Evolutionary conservation across 2,329 filamentous ascomycete genomes (phyloP).

Genomic region (Emergomyces orientalis): DNA sequence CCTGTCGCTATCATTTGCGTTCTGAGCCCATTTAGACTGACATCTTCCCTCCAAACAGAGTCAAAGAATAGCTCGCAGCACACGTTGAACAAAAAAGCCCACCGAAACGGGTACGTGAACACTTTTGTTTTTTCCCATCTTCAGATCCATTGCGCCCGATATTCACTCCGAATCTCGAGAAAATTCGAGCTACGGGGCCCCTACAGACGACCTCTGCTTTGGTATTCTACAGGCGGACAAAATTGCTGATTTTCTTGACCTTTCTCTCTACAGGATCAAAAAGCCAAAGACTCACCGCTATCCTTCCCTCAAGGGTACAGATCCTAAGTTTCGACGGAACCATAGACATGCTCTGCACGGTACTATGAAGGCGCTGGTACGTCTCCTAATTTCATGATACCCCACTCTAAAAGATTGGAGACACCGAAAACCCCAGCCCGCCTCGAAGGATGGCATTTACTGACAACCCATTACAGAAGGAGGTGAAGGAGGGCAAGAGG

Average conservation of each 20-base stretch:
- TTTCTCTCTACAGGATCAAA: conserved; percentile 68
- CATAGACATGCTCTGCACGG: conserved; percentile 99
- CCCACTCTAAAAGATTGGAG: conserved; percentile 9
- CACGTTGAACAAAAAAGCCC: conserved; percentile 97
- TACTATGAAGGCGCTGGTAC: conserved; percentile 94
- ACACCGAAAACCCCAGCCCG: neutral
- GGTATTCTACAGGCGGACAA: neutral
- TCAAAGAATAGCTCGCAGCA: conserved; percentile 99
- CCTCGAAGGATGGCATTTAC: conserved; percentile 17
- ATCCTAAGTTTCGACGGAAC: conserved; percentile 99
- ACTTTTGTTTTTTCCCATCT: conserved; percentile 8
- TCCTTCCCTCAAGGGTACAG: conserved; percentile 95
- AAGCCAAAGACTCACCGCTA: conserved; percentile 99
- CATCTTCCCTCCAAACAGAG: conserved; percentile 49
- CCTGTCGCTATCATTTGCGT: neutral
- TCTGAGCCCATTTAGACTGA: conserved; percentile 5
- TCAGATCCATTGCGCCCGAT: neutral
- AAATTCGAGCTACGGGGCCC: neutral
- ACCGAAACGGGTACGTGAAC: conserved; percentile 85
- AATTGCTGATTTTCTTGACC: conserved; percentile 4
- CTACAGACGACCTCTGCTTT: neutral
- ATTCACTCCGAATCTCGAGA: neutral
- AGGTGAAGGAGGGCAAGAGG: conserved; percentile 92
- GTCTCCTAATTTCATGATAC: conserved; percentile 29
- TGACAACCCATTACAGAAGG: conserved; percentile 60